Evolutionary conservation across 352 stramenopile genomes (phyloP), one percentile per base, ranked within the genome.

Genomic region (Phytophthora pluvialis): DNA sequence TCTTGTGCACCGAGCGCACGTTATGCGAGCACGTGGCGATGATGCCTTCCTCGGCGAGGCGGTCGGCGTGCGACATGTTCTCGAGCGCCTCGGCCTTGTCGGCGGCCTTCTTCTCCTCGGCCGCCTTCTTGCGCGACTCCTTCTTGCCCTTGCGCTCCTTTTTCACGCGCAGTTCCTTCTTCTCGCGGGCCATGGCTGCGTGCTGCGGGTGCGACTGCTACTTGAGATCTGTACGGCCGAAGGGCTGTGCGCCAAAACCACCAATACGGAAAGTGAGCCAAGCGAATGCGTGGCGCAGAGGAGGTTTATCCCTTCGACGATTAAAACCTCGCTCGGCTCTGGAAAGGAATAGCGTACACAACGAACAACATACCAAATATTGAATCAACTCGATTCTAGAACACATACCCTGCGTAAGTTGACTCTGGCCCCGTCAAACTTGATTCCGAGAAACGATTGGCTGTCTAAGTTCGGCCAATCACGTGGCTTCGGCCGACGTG

Each of bases 21-120:
- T 90, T 96, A 65, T 90, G 80, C 77, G 97, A 96, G 80, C 95
- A 99, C n/a, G 95, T 99, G 25, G 95, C 93, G 72, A 98, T 96
- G 80, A 99, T 98, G 50, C 97, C 87, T 31, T 98, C 84, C 46
- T 97, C 82, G 15, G 90, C 90, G 13, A 99, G 85, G 28, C 93
- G 88, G 61, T 98, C 95, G 18, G 88, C 88, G 26, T 87, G 58
- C 48, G 85, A 90, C 81, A 94, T 91, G 77, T 67, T 78, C 28
- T 78, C 73, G 13, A 93, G 71, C 56, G 86, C 81, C 32, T 81
- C 70, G 13, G 80, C 83, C 60, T 79, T 77, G 29, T 94, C 83
- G 21, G 73, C 78, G 36, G 80, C 81, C 67, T 91, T 91, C 72
- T 93, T 94, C 63, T 90, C 81, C 26, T 92, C 83, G 39, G 86